Conservation (phyloP, 768 basidiomycete genomes). For the Postia placenta region DNA sequence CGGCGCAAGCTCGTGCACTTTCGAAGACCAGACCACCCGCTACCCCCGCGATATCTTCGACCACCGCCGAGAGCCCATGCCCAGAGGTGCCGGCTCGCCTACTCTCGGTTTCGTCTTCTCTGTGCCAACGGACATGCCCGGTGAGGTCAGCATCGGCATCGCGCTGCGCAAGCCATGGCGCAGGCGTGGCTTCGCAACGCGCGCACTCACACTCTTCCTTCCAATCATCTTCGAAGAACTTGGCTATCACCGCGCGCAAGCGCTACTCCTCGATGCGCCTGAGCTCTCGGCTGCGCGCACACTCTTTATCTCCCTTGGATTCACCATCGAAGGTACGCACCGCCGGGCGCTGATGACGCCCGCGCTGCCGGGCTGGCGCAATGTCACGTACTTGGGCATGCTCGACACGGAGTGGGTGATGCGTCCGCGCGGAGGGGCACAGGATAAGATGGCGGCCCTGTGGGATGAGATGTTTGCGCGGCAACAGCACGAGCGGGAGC, state of each 20-base stretch:
- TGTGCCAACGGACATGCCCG: conserved; percentile 12
- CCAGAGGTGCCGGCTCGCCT: too few relatives aligned
- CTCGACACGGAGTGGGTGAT: conserved; percentile 21
- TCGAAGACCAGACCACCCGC: background rate
- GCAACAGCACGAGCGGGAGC: conserved; percentile 20
- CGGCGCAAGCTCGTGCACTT: too few relatives aligned
- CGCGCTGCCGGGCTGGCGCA: conserved; percentile 21
- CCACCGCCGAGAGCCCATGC: too few relatives aligned
- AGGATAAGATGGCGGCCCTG: conserved; percentile 3
- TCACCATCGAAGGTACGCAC: conserved; percentile 57
- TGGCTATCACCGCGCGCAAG: conserved; percentile 46
- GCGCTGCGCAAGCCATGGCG: conserved; percentile 34
- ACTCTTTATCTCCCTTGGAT: conserved; percentile 48
- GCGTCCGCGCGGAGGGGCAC: background rate
- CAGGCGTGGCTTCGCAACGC: conserved; percentile 37
- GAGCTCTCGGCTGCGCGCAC: conserved; percentile 37
- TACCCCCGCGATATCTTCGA: background rate
- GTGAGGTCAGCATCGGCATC: conserved; percentile 56
- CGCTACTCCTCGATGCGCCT: conserved; percentile 37
- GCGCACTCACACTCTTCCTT: conserved; percentile 40
- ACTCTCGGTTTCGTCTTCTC: conserved; percentile 19
- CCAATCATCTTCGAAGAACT: conserved; percentile 40
- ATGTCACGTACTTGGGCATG: conserved; percentile 19
- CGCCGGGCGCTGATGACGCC: conserved; percentile 47
- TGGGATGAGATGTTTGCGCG: conserved; percentile 24